phyloP scores from a whole-genome alignment of 495 filamentous ascomycete genomes.

The Thermothielavioides terrestris region DNA sequence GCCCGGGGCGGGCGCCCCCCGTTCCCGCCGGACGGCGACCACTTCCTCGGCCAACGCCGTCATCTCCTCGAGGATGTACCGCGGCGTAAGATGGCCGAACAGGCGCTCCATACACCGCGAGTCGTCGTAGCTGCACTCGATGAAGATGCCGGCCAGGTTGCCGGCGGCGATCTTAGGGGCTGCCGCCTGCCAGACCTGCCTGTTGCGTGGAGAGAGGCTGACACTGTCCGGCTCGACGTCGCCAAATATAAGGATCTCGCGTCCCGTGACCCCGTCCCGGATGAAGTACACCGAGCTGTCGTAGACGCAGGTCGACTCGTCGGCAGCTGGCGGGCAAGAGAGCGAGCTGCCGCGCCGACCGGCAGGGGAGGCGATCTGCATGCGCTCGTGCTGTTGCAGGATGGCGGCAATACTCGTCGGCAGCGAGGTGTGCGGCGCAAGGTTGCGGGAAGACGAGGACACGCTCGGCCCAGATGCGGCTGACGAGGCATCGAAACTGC shows the following conservation, averaged over 20 bases:
- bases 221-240: slow-evolving; percentile 90
- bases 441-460: slow-evolving; percentile 11
- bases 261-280: slow-evolving; percentile 55
- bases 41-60: slow-evolving; percentile 61
- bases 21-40: slow-evolving; percentile 26
- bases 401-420: slow-evolving; percentile 15
- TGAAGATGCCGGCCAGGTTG: slow-evolving; percentile 69
- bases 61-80: slow-evolving; percentile 72
- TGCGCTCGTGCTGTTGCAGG: slow-evolving; percentile 18
- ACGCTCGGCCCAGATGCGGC: slow-evolving; percentile 1
- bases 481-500: slow-evolving; percentile 28
- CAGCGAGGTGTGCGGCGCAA: slow-evolving; percentile 15
- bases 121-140: slow-evolving; percentile 90
- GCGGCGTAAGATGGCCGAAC: slow-evolving; percentile 81
- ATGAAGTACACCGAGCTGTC: slow-evolving; percentile 93
- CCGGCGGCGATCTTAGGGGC: slow-evolving; percentile 69
- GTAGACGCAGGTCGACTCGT: slow-evolving; percentile 49
- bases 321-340: slow-evolving; percentile 13
- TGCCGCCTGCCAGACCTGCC: slow-evolving; percentile 71
- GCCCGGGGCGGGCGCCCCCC: not conserved
- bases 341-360: slow-evolving; percentile 18
- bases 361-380: slow-evolving; percentile 1
- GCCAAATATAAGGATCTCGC: slow-evolving; percentile 85
- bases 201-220: slow-evolving; percentile 71
- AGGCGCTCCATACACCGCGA: slow-evolving; percentile 61